Conservation (phyloP, 1,284 basidiomycete species). For the Cryptococcus depauperatus region DNA sequence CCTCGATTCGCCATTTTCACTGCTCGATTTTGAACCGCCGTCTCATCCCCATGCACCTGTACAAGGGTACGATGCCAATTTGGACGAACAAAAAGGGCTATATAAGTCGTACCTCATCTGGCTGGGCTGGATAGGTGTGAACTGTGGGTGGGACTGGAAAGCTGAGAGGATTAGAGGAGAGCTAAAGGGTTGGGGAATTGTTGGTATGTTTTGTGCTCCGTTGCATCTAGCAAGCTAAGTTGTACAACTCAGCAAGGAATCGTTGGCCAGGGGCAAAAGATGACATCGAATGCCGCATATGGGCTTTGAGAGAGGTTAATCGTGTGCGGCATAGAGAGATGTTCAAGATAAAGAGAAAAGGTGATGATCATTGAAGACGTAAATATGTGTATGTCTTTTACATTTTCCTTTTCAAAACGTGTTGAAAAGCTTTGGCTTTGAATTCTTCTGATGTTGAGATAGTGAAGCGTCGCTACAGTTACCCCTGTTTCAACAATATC, state of each 20-base stretch:
- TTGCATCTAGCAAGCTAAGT: not conserved
- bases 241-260: slow-evolving; percentile 19
- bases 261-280: slow-evolving; percentile 31
- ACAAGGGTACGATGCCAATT: slow-evolving; percentile 39
- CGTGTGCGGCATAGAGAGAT: slow-evolving; percentile 29
- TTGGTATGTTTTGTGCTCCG: slow-evolving; percentile 54
- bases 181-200: slow-evolving; percentile 83
- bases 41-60: slow-evolving; percentile 42
- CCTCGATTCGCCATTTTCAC: slow-evolving; percentile 38
- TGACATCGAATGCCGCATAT: slow-evolving; percentile 26
- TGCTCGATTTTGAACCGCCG: slow-evolving; percentile 29
- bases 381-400: too few species aligned
- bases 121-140: slow-evolving; percentile 60
- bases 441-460: not conserved
- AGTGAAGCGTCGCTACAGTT: too few species aligned
- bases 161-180: slow-evolving; percentile 77
- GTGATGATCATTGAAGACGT: slow-evolving; percentile 40
- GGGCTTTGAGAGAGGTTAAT: slow-evolving; percentile 38
- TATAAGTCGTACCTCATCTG: slow-evolving; percentile 76
- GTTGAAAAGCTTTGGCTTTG: not conserved
- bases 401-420: too few species aligned
- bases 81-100: slow-evolving; percentile 55
- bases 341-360: slow-evolving; percentile 40
- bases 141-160: slow-evolving; percentile 79
- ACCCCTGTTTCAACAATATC: too few species aligned